Evolutionary conservation across 2,329 filamentous ascomycete species (phyloP).

Genomic region (Ophiostoma ulmi): DNA sequence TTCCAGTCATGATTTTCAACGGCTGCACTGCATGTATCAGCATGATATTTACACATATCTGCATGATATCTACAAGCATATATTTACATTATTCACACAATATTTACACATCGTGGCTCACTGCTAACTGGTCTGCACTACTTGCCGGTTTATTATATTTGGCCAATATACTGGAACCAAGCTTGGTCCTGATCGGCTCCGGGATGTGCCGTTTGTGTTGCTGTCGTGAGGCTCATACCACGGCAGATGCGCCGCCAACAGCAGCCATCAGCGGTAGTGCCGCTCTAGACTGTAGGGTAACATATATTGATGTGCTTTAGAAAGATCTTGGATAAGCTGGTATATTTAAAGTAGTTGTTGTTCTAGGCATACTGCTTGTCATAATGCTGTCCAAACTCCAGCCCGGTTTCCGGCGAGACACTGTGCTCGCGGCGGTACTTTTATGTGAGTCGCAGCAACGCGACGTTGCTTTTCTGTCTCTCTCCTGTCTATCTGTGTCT

Average conservation of each 20-base stretch:
- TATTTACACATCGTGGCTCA: background rate
- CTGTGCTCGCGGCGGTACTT: background rate
- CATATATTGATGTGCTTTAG: background rate
- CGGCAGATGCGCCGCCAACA: no score
- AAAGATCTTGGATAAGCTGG: background rate
- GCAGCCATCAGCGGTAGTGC: background rate
- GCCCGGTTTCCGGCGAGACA: background rate
- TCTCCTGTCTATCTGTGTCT: background rate
- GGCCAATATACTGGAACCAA: background rate
- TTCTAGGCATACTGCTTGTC: background rate
- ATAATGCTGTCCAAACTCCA: background rate
- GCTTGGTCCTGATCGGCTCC: background rate
- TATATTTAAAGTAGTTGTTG: background rate
- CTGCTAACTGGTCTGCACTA: background rate
- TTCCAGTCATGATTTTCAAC: background rate
- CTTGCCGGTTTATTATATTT: background rate
- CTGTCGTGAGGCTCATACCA: no score
- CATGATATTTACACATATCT: background rate
- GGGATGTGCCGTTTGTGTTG: background rate
- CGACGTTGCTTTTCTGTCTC: constrained; percentile 5
- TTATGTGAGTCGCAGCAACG: background rate
- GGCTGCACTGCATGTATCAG: background rate
- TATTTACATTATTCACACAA: background rate
- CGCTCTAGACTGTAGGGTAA: background rate
- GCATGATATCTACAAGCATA: background rate